These are phyloP conservation scores for Coccomyxa sp. DNA, from an alignment of 139 green algal genomes.

Conservation along the genomic window DNA sequence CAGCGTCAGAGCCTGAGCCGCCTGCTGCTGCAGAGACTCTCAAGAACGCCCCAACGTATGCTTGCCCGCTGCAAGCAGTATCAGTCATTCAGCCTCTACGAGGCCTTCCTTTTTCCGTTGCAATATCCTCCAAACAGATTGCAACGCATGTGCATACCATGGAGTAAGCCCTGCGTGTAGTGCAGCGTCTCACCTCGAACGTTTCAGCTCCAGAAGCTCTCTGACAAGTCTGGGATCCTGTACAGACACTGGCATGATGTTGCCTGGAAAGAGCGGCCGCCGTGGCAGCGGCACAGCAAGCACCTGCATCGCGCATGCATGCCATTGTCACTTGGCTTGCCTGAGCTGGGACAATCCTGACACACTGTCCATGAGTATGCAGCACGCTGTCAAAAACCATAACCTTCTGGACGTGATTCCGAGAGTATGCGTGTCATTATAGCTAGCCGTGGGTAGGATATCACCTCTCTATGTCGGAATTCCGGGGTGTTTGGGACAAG, in stretches of 20 bases:
- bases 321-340: no score
- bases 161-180: neutral
- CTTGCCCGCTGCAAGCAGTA: slow-evolving; percentile 52
- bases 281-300: slow-evolving; percentile 69
- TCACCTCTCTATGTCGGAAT: neutral
- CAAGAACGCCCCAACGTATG: slow-evolving; percentile 94
- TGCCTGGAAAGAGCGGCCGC: slow-evolving; percentile 82
- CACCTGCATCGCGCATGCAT: slow-evolving; percentile 33
- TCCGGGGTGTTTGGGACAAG: neutral
- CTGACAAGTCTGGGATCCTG: slow-evolving; percentile 76
- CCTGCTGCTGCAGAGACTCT: slow-evolving; percentile 2
- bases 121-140: neutral
- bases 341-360: no score
- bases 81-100: neutral
- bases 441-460: neutral
- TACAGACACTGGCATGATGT: slow-evolving; percentile 78
- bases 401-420: neutral
- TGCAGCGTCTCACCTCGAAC: slow-evolving; percentile 41
- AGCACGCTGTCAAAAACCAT: neutral
- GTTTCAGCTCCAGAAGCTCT: slow-evolving; percentile 73
- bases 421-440: neutral
- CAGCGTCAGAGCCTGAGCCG: slow-evolving; percentile 7
- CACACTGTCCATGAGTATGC: neutral
- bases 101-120: neutral
- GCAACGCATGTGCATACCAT: neutral